Percentiles rank a stretch among this genome's conserved stretches.
Evolutionary conservation across 371 early-diverging fungal genomes (phyloP).

Genomic region (Mucor plumbeus): DNA sequence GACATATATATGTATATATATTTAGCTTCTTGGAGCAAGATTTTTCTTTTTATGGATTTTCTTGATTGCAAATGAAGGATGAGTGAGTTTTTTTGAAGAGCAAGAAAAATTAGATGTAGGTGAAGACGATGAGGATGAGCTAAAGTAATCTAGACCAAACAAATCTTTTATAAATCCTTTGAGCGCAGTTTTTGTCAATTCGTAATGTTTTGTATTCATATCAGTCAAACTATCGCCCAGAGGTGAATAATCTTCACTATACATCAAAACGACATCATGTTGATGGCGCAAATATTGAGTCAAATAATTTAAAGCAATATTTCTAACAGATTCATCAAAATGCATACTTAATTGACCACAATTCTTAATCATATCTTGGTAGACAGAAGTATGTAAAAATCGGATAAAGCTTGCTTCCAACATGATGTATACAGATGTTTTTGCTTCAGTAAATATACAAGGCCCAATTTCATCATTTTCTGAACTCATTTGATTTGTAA

Average conservation of each 20-base stretch:
- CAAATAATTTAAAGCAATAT: constrained; percentile 29
- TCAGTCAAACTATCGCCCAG: not conserved
- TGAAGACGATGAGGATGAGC: not conserved
- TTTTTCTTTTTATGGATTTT: not conserved
- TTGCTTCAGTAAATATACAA: constrained; percentile 51
- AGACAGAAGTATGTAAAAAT: constrained; percentile 34
- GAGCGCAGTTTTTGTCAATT: not conserved
- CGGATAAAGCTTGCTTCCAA: constrained; percentile 53
- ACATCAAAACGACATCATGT: not conserved
- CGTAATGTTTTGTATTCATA: not conserved
- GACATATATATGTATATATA: not conserved
- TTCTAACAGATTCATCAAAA: constrained; percentile 24
- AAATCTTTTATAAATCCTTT: not conserved
- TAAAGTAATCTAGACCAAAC: not conserved
- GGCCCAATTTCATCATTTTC: constrained; percentile 1
- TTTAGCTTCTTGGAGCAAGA: not conserved
- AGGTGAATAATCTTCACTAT: not conserved
- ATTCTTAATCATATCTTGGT: constrained; percentile 37
- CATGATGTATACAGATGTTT: constrained; percentile 47
- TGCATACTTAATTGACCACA: constrained; percentile 43
- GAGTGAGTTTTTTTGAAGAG: not conserved
- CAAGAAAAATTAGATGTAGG: not conserved
- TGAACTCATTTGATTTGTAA: constrained; percentile 26
- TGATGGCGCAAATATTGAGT: not conserved
- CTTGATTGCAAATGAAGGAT: not conserved